Evolutionary conservation across 768 basidiomycete genomes (phyloP), one percentile per base, ranked within the genome.

Genomic region (Agaricus sinodeliciosus): DNA sequence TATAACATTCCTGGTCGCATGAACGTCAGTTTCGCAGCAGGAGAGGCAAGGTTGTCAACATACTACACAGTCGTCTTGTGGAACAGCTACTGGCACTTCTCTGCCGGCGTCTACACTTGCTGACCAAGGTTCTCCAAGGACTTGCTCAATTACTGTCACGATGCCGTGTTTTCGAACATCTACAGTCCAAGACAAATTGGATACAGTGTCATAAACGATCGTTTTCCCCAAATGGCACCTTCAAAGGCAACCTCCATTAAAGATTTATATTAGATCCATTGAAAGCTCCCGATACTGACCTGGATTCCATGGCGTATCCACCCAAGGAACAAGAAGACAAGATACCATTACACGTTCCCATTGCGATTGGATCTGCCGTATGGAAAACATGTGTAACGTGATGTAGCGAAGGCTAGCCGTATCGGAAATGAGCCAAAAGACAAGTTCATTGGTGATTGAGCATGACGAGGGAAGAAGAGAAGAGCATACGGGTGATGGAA

Each of bases 281-380:
- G 19, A 22, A 41, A 12, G 48, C 55, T 12, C 19, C 41, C 15
- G 22, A 13, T 15, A 68, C 76, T 31, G 35, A 85, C 83, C 76
- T 73, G 36, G 85, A 78, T 67, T 93, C 91, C 76, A 94, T 76
- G 2, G 91, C 94, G 62, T 89, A 96, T n/a, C 94, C 94, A 18
- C 78, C 90, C 9, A 91, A 67, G 3, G 87, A 83, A 63, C 94
- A 98, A 1, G 84, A 80, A 0, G 88, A 93, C 0, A 89, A 61
- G 1, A 88, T 72, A 12, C 90, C 90, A 52, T 80, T 93, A 68
- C 91, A 93, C 7, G 82, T 85, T 34, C 89, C 89, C 84, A 91
- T 91, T 16, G 94, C 81, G 47, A 97, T 89, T 4, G 94, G 94
- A 68, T 98, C 94, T 25, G 94, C 94, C 18, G 87, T 95, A 63